phyloP scores from a whole-genome alignment of 805 yeast genomes.

The Debaryomyces maramus region DNA sequence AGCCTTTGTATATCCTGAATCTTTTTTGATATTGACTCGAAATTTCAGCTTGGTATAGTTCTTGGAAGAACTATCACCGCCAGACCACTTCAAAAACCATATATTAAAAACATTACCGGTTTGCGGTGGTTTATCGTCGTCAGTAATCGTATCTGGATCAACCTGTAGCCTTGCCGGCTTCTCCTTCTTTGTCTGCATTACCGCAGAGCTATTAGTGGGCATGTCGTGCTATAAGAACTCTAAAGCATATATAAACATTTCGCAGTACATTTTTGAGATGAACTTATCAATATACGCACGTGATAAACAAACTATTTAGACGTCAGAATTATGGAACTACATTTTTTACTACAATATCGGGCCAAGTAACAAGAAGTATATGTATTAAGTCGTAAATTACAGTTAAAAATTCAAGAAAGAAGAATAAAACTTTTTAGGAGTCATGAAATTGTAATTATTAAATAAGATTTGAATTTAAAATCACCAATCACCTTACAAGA shows the following conservation, averaged over 20 bases:
- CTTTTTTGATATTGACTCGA: conserved; percentile 58
- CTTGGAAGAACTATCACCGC: conserved; percentile 57
- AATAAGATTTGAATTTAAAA: too few relatives aligned
- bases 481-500: conserved; percentile 15
- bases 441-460: background rate
- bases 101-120: conserved; percentile 79
- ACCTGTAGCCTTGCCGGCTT: conserved; percentile 73
- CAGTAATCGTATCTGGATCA: conserved; percentile 55
- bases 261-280: too few relatives aligned
- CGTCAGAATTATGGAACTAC: too few relatives aligned
- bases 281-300: too few relatives aligned
- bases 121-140: conserved; percentile 70
- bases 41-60: conserved; percentile 53
- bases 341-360: too few relatives aligned
- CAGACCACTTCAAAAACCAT: conserved; percentile 91
- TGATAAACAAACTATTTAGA: too few relatives aligned
- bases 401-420: too few relatives aligned
- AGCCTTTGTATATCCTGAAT: conserved; percentile 77
- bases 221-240: too few relatives aligned
- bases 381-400: background rate
- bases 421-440: too few relatives aligned
- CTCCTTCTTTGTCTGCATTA: background rate
- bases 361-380: too few relatives aligned
- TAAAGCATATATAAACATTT: too few relatives aligned
- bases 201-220: background rate